phyloP scores from a whole-genome alignment of 2,329 filamentous ascomycete genomes.

The Thielaviopsis musarum region DNA sequence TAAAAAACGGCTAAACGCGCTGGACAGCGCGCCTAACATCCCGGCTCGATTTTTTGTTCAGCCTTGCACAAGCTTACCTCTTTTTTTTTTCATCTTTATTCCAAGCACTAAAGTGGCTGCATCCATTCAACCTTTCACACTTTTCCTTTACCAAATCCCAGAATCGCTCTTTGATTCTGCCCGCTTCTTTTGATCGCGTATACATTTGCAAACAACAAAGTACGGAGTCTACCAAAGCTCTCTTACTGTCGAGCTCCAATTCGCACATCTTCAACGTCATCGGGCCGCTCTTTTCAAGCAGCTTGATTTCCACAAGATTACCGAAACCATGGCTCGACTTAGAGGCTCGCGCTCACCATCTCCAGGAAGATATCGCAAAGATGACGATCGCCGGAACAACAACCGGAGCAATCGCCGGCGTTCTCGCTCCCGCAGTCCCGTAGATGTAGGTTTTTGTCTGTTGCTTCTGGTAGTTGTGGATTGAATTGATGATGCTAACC shows the following conservation, averaged over 20 bases:
- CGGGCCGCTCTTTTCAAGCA: neutral
- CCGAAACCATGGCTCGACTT: conserved; percentile 39
- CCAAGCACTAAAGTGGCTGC: neutral
- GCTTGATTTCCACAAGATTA: conserved; percentile 11
- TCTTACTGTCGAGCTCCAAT: conserved; percentile 9
- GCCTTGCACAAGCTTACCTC: neutral
- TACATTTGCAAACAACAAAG: conserved; percentile 4
- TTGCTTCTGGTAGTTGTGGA: too few relatives aligned
- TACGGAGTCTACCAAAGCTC: conserved; percentile 12
- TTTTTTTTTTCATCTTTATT: neutral
- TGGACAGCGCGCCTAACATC: neutral
- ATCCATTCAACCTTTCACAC: neutral
- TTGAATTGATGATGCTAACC: conserved; percentile 18
- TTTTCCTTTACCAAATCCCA: neutral
- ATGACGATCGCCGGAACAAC: conserved; percentile 36
- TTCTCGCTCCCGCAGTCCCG: conserved; percentile 43
- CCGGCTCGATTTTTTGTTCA: neutral
- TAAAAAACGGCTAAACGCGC: neutral
- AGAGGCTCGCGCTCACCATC: conserved; percentile 70
- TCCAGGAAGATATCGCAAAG: conserved; percentile 35
- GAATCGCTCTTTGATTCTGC: neutral
- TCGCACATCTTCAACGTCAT: conserved; percentile 21
- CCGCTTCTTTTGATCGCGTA: neutral
- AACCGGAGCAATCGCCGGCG: conserved; percentile 28
- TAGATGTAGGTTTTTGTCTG: conserved; percentile 38